Percentiles rank a stretch among this genome's conserved stretches.
phyloP scores from a whole-genome alignment of 305 asterid species.

The Solanum hybrid region DNA sequence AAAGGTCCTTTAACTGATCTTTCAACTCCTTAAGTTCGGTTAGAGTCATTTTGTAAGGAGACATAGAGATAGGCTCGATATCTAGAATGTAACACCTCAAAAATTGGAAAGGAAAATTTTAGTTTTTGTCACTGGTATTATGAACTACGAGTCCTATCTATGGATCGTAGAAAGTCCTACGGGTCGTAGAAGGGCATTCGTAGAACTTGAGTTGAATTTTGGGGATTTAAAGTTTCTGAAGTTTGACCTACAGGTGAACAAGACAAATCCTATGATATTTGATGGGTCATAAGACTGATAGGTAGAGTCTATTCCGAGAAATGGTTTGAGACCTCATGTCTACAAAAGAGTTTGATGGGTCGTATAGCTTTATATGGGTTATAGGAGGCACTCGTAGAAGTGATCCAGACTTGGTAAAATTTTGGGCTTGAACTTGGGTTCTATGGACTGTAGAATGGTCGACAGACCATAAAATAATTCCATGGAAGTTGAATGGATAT shows the following conservation, averaged over 20 bases:
- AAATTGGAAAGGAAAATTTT: too few relatives aligned
- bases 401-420: neutral
- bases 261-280: neutral
- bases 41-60: neutral
- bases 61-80: neutral
- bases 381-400: neutral
- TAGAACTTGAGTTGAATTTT: too few relatives aligned
- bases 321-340: neutral
- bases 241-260: neutral
- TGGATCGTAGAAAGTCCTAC: neutral
- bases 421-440: neutral
- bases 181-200: too few relatives aligned
- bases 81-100: neutral
- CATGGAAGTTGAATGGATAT: neutral
- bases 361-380: neutral
- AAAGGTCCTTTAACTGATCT: neutral
- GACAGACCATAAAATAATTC: neutral
- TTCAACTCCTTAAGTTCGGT: neutral
- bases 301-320: neutral
- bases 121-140: neutral
- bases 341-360: neutral
- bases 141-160: neutral
- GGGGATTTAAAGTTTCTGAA: too few relatives aligned
- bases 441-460: neutral
- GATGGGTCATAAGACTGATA: neutral